Percentiles rank a stretch among this genome's conserved stretches.
These are phyloP conservation scores for Penicillium polonicum DNA, from an alignment of 2,329 filamentous ascomycete genomes.

Conservation along the genomic window DNA sequence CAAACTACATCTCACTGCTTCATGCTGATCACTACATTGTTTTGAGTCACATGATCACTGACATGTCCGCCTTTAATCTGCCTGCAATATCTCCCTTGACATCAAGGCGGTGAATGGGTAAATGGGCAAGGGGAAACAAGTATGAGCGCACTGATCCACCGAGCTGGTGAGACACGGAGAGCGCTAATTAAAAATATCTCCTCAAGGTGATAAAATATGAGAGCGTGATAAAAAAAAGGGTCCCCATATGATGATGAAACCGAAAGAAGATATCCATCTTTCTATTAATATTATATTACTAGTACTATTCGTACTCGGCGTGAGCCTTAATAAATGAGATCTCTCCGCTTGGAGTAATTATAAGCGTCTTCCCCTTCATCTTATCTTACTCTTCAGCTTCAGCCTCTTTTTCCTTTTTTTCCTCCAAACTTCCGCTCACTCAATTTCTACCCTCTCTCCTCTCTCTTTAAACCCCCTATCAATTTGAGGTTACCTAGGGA, in stretches of 20 bases:
- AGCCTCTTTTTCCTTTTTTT: constrained; percentile 1
- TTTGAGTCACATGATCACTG: constrained; percentile 4
- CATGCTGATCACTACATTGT: constrained; percentile 3
- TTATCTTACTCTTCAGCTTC: constrained; percentile 17
- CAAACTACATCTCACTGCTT: background rate
- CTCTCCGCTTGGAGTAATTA: constrained; percentile 15
- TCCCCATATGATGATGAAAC: constrained; percentile 10
- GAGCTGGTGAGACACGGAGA: constrained; percentile 17
- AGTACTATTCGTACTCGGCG: constrained; percentile 1
- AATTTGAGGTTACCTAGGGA: constrained; percentile 2
- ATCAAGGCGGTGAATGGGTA: constrained; percentile 2
- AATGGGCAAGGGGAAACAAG: background rate
- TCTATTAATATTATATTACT: background rate
- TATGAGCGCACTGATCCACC: constrained; percentile 8
- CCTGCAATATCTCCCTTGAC: background rate
- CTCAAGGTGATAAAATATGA: background rate
- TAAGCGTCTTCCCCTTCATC: constrained; percentile 19
- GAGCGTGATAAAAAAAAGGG: background rate
- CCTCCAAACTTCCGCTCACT: constrained; percentile 7
- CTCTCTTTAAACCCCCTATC: background rate
- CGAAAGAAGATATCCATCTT: constrained; percentile 6
- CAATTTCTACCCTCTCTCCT: constrained; percentile 3
- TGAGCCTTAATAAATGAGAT: constrained; percentile 17
- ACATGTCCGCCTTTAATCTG: constrained; percentile 6
- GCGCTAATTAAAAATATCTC: constrained; percentile 25